Evolutionary conservation across 2,329 filamentous ascomycete species (phyloP), one percentile per base, ranked within the genome.

Genomic region (Trichoderma pleuroti): DNA sequence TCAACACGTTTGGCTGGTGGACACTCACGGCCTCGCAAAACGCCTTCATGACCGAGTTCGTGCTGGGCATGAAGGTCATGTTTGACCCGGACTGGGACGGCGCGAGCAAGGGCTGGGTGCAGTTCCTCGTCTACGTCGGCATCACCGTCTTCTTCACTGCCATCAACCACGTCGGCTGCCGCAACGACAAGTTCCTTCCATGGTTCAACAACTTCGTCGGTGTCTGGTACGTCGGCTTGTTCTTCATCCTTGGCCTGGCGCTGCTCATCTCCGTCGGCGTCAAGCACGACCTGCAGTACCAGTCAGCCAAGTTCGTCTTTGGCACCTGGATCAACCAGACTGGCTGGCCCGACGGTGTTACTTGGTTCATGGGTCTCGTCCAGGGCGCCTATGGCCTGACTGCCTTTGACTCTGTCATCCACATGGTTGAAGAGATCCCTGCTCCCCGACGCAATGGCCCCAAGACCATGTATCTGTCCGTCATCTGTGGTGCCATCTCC

Each of bases 1-100:
- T 88, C 74, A 88, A 88, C 76, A 87, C 84, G 0, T 88, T 88
- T 71, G 87, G 86, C 14, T 89, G 87, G 87, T 87, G 86, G 82
- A 84, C 86, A 0, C 76, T 88, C 70, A 85, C 84, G 0, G 87
- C 86, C 0, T 87, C 85, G 1, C 84, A 87, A 71, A 81, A 85
- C 28, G 86, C 86, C 14, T 88, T 89, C 74, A 88, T 88, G 86
- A 84, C 85, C 4, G 82, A 87, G 73, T 87, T 89, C 63, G 79
- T 88, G 69, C 79, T 89, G 7, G 83, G 84, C n/a, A 86, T 88
- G 81, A 87, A 86, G 77, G 78, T 84, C 34, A 81, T 88, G 77
- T 88, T 86, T 73, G 79, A 84, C 26, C 80, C 81, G 0, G 78
- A 83, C 14, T 88, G 84, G 85, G 72, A 77, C 4, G 84, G 82